A percentile compares a stretch with the other conserved stretches of the same genome.
These are phyloP conservation scores for Phalaenopsis hybrid DNA, from an alignment of 116 monocot species.

Conservation along the genomic window DNA sequence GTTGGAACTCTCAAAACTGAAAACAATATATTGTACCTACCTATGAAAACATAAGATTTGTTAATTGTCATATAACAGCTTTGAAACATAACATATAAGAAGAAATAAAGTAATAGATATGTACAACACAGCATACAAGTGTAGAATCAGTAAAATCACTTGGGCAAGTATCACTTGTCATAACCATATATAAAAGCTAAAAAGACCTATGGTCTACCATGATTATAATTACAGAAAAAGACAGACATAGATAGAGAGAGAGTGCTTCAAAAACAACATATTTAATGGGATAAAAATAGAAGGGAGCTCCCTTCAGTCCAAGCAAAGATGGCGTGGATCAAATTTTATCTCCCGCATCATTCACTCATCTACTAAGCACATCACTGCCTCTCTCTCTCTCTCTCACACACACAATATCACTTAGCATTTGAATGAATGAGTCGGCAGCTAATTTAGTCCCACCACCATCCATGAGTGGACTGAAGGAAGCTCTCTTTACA, in stretches of 20 bases:
- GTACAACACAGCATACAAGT: too few species aligned
- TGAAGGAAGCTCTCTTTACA: slow-evolving; percentile 53
- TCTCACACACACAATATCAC: neutral
- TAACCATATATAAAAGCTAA: too few species aligned
- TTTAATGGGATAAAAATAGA: neutral
- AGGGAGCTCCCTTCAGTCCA: slow-evolving; percentile 75
- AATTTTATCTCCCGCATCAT: slow-evolving; percentile 53
- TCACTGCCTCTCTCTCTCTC: neutral
- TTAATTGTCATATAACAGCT: too few species aligned
- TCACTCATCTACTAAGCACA: slow-evolving; percentile 48
- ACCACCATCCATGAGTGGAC: slow-evolving; percentile 37
- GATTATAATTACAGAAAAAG: neutral
- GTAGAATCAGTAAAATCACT: too few species aligned
- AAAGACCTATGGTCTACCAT: too few species aligned
- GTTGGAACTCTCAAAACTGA: too few species aligned
- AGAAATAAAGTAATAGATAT: too few species aligned
- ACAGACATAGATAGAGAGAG: neutral
- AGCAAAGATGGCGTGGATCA: slow-evolving; percentile 28
- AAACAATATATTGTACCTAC: too few species aligned
- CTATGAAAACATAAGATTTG: too few species aligned
- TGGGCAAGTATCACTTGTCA: too few species aligned
- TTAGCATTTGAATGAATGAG: slow-evolving; percentile 55
- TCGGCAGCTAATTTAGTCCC: slow-evolving; percentile 51
- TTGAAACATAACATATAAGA: too few species aligned
- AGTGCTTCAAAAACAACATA: neutral